Base-by-base conservation (phyloP, 129 eudicot genomes). In the Heracleum sosnowskyi region DNA sequence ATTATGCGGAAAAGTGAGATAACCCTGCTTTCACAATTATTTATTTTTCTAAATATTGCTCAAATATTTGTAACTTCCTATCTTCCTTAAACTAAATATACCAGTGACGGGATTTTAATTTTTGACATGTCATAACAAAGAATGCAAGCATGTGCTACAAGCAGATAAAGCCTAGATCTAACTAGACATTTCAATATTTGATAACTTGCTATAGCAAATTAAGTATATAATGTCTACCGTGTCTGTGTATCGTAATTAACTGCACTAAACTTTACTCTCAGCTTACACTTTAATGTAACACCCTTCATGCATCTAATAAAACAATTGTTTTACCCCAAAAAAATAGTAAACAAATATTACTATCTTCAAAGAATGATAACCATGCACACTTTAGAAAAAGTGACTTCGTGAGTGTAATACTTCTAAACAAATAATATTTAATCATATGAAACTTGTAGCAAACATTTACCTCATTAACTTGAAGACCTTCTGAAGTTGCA, bases 401-500 rank as follows among this genome's bases (percentile, higher is more conserved):
- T n/a, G 16, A n/a, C 15, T 60, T n/a, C 4, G 4, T 6, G 31
- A 29, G n/a, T 12, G 63, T 40, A 22, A 42, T 17, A 51, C 45
- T 51, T 57, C 44, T 36, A 49, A 22, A 11, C 11, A 76, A 79
- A 20, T 13, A 22, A 45, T 46, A 64, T 45, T 71, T 40, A 45
- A 40, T 76, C 39, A 62, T 47, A 81, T 39, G 49, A 28, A 75
- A 41, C 36, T 70, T 82, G 70, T 15, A 55, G 75, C 17, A 81
- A 78, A 76, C 39, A 45, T 11, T 70, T 86, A 94, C 99, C 96
- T 92, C 97, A 68, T 96, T 92, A 64, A 89, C 95, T 81, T 92
- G 84, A 86, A 96, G 86, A 26, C 92, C 91, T 89, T 96, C 97
- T 62, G 87, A 76, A 24, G 76, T 90, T 39, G 99, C 91, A 74